Evolutionary conservation across 2,329 filamentous ascomycete genomes (phyloP), one percentile per base, ranked within the genome.

Genomic region (Epicoccum nigrum): DNA sequence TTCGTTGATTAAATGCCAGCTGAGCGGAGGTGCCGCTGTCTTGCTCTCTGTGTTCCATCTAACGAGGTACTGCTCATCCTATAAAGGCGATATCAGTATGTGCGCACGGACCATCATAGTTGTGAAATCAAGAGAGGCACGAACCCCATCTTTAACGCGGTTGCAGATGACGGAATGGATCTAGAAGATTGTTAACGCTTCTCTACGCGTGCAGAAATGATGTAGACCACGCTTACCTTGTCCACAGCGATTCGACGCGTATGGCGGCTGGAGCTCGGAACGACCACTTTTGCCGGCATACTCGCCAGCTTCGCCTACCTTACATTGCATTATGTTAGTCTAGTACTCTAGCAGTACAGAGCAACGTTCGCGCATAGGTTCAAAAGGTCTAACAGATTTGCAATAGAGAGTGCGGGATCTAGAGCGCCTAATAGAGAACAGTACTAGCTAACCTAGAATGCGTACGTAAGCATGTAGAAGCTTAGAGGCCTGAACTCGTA

Each of bases 1-100:
- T 42, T 79, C 77, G 0, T 64, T 48, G 0, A 79, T 27, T 1
- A 54, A 31, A 44, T 81, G 78, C 78, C 78, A 81, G 5, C 74
- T 77, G 3, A 73, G 59, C 2, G 76, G 69, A 0, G 70, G 58
- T 3, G 50, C 52, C 2, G 54, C 42, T 4, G 53, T 47, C 3
- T 43, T 19, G 0, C 27, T 16, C 1, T 59, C 45, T 0, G 62
- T 52, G 1, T 60, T 64, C 77, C 77, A 79, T 30, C 62, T 60
- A 0, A 79, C 67, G 0, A 80, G 66, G 43, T 74, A 79, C 28
- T 79, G 67, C 45, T 79, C 77, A 4, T 67, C 67, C 71, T 74
- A 59, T 32, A 51, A 12, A 9, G 28, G 49, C 17, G 47, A 59
- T 50, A 48, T 69, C 38, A 67, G 54, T 55, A 46, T 53, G 9